phyloP scores from a whole-genome alignment of 2,329 filamentous ascomycete species.

The Fusarium anthophilum region DNA sequence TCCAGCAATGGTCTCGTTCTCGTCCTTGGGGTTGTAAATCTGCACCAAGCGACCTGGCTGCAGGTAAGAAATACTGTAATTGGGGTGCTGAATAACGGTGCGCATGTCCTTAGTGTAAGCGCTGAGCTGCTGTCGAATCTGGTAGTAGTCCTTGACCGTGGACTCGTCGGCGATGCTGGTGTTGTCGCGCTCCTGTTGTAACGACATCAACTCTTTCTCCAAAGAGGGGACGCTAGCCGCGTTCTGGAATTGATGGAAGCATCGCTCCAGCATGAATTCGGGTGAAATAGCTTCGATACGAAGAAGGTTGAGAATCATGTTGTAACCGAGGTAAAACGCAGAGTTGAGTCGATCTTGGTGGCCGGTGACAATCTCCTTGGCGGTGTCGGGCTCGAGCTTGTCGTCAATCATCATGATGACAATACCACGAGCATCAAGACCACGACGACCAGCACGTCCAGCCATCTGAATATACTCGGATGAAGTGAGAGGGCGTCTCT shows the following conservation, averaged over 20 bases:
- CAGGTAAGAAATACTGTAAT: constrained; percentile 84
- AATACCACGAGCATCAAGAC: constrained; percentile 96
- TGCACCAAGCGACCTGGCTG: constrained; percentile 88
- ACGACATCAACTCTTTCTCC: constrained; percentile 81
- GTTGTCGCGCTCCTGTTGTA: constrained; percentile 78
- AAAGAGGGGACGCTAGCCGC: constrained; percentile 84
- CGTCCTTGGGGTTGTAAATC: constrained; percentile 74
- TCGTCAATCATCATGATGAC: constrained; percentile 99
- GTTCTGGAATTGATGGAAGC: constrained; percentile 98
- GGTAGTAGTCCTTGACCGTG: constrained; percentile 93
- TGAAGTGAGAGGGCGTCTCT: constrained; percentile 84
- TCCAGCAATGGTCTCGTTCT: constrained; percentile 52
- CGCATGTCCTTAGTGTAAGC: constrained; percentile 89
- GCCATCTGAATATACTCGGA: constrained; percentile 99
- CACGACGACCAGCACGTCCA: constrained; percentile 93
- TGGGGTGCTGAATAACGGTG: constrained; percentile 89
- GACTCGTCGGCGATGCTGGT: constrained; percentile 86
- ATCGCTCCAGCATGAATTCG: constrained; percentile 98
- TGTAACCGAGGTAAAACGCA: constrained; percentile 97
- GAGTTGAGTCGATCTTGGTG: constrained; percentile 98
- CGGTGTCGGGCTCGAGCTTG: constrained; percentile 93
- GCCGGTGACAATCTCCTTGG: constrained; percentile 94
- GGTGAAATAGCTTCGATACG: constrained; percentile 99
- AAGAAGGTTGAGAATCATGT: constrained; percentile 97
- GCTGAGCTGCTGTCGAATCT: constrained; percentile 84